phyloP scores from a whole-genome alignment of 2,329 filamentous ascomycete genomes.

The Massarina eburnea region DNA sequence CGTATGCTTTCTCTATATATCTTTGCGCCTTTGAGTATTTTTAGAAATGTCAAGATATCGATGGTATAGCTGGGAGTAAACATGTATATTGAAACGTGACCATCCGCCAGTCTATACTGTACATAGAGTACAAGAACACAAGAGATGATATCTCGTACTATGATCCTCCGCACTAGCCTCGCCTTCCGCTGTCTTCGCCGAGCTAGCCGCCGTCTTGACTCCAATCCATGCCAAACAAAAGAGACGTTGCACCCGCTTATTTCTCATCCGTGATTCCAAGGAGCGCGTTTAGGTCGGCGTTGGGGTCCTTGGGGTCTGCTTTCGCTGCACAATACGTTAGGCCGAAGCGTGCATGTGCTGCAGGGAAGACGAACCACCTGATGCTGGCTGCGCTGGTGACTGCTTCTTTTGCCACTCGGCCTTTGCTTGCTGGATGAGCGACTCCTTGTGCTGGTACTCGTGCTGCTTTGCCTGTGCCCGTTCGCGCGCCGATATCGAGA shows the following conservation, averaged over 20 bases:
- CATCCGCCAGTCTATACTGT: slow-evolving; percentile 44
- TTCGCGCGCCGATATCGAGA: slow-evolving; percentile 71
- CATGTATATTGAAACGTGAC: slow-evolving; percentile 39
- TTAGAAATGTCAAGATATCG: neutral
- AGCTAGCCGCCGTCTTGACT: slow-evolving; percentile 17
- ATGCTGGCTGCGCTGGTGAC: slow-evolving; percentile 30
- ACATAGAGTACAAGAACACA: slow-evolving; percentile 46
- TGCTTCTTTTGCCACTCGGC: slow-evolving; percentile 83
- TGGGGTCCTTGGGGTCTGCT: slow-evolving; percentile 76
- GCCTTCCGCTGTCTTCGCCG: slow-evolving; percentile 17
- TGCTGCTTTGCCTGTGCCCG: slow-evolving; percentile 71
- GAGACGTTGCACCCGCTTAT: slow-evolving; percentile 23
- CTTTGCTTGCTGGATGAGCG: slow-evolving; percentile 91
- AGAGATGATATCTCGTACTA: slow-evolving; percentile 31
- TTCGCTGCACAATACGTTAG: slow-evolving; percentile 47
- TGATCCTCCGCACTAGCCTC: slow-evolving; percentile 13
- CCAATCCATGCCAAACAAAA: slow-evolving; percentile 26
- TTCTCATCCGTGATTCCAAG: slow-evolving; percentile 41
- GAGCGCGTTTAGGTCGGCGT: slow-evolving; percentile 85
- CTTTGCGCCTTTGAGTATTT: neutral
- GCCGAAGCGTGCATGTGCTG: neutral
- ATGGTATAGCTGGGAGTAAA: slow-evolving; percentile 12
- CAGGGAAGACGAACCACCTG: slow-evolving; percentile 27
- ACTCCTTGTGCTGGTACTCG: slow-evolving; percentile 88
- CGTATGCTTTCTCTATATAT: neutral